Percentiles rank a stretch among this genome's conserved stretches.
These are phyloP conservation scores for Phyllosticta citrichinensis DNA, from an alignment of 2,329 filamentous ascomycete species.

Conservation along the genomic window DNA sequence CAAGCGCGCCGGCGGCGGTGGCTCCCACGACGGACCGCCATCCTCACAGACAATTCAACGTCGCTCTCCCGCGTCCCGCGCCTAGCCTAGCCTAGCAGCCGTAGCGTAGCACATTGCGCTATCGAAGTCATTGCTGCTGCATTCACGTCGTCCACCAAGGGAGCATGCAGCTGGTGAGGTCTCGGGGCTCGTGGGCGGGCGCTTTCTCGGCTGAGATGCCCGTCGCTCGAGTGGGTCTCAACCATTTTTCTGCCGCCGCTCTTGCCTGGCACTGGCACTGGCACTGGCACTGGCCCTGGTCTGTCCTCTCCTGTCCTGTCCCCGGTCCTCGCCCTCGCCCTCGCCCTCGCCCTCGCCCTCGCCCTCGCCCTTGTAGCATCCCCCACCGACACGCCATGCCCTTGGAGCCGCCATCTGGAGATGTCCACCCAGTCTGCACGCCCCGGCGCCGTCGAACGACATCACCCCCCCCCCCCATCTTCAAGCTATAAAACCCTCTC, in stretches of 20 bases:
- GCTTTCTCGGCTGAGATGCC: constrained; percentile 1
- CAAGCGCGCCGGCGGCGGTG: not conserved
- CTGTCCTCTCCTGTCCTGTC: not conserved
- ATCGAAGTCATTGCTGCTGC: no score
- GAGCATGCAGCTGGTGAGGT: no score
- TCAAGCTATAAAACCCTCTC: not conserved
- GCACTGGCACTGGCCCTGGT: not conserved
- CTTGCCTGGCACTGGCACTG: constrained; percentile 1
- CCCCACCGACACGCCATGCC: not conserved
- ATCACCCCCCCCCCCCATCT: constrained; percentile 2
- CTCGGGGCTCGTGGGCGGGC: constrained; percentile 1
- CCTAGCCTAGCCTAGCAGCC: no score
- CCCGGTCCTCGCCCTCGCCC: not conserved
- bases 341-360: not conserved
- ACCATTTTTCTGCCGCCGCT: not conserved
- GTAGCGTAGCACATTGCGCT: no score
- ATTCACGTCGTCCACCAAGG: no score
- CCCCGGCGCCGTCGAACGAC: constrained; percentile 1
- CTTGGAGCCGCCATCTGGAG: constrained; percentile 3
- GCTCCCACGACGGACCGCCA: not conserved
- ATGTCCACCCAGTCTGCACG: not conserved
- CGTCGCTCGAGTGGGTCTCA: not conserved
- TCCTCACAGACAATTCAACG: not conserved
- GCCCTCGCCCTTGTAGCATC: constrained; percentile 4
- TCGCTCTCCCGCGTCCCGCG: not conserved